phyloP scores from a whole-genome alignment of 2,329 filamentous ascomycete species.

The Fusarium siculi region DNA sequence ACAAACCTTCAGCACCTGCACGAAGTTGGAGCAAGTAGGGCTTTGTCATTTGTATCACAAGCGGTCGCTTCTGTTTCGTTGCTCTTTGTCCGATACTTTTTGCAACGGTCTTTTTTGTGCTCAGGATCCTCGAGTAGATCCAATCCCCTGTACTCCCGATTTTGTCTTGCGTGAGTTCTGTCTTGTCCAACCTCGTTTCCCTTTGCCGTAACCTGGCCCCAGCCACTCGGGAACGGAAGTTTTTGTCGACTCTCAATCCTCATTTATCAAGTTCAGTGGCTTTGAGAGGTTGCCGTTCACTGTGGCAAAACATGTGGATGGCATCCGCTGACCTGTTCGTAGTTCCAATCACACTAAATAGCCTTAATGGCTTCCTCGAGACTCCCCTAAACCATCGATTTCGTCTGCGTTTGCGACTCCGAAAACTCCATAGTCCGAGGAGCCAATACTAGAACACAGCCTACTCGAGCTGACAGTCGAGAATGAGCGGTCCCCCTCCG shows the following conservation, averaged over 20 bases:
- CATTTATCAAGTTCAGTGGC: background rate
- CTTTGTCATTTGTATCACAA: slow-evolving; percentile 27
- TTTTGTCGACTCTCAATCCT: slow-evolving; percentile 7
- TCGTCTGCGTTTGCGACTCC: slow-evolving; percentile 27
- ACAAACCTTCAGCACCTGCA: slow-evolving; percentile 24
- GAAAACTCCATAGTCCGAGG: slow-evolving; percentile 15
- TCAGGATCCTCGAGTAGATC: slow-evolving; percentile 45
- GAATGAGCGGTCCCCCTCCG: slow-evolving; percentile 74
- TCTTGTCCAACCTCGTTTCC: slow-evolving; percentile 32
- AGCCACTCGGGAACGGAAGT: slow-evolving; percentile 23
- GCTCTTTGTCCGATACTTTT: slow-evolving; percentile 33
- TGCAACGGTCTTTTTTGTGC: slow-evolving; percentile 31
- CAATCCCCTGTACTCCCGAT: slow-evolving; percentile 33
- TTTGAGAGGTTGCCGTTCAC: background rate
- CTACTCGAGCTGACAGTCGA: slow-evolving; percentile 38
- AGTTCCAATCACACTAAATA: slow-evolving; percentile 27
- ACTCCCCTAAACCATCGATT: slow-evolving; percentile 42
- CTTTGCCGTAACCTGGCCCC: slow-evolving; percentile 22
- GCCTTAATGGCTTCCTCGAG: slow-evolving; percentile 47
- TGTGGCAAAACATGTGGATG: background rate
- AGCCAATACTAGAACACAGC: slow-evolving; percentile 16
- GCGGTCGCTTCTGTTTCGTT: slow-evolving; percentile 19
- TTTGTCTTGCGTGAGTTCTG: slow-evolving; percentile 40
- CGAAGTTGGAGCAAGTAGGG: background rate
- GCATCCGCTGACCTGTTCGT: slow-evolving; percentile 24